phyloP scores from a whole-genome alignment of 345 rosid genomes.

The Tarenaya hassleriana region DNA sequence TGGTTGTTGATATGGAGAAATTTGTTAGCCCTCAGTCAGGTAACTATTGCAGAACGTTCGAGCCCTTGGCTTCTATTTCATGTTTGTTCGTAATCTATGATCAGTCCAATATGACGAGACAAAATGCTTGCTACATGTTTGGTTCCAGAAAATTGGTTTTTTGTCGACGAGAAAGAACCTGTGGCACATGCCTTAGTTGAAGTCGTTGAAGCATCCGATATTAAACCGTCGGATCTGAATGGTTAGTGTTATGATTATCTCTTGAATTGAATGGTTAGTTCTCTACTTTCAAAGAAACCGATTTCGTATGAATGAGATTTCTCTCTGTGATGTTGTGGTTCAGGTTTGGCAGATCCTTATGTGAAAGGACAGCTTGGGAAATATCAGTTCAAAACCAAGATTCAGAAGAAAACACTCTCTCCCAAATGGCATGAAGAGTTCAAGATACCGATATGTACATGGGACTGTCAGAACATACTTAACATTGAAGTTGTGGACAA shows the following conservation, averaged over 20 bases:
- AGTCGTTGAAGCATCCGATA: slow-evolving; percentile 72
- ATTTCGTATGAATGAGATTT: slow-evolving; percentile 4
- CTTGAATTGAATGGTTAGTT: no score
- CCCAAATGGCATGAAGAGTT: slow-evolving; percentile 95
- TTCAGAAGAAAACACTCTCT: slow-evolving; percentile 54
- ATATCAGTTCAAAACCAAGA: slow-evolving; percentile 68
- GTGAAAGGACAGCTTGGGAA: slow-evolving; percentile 88
- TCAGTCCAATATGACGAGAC: slow-evolving; percentile 10
- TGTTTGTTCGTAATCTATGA: no score
- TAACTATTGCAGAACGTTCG: slow-evolving; percentile 17
- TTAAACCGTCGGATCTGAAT: slow-evolving; percentile 79
- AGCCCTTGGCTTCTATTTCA: no score
- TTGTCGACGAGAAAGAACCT: slow-evolving; percentile 73
- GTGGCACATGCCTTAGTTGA: slow-evolving; percentile 69
- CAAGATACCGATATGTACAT: slow-evolving; percentile 62
- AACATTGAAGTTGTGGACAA: slow-evolving; percentile 76
- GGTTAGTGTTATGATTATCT: slow-evolving; percentile 39
- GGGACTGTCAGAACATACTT: slow-evolving; percentile 67
- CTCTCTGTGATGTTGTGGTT: slow-evolving; percentile 20
- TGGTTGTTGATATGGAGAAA: slow-evolving; percentile 88
- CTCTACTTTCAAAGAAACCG: slow-evolving; percentile 1
- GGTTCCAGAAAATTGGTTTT: slow-evolving; percentile 70
- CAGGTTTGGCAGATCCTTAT: slow-evolving; percentile 95
- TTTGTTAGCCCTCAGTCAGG: slow-evolving; percentile 56
- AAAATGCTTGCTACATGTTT: slow-evolving; percentile 21